These are phyloP conservation scores for Cladophialophora yegresii DNA, from an alignment of 2,329 filamentous ascomycete species.

Conservation along the genomic window DNA sequence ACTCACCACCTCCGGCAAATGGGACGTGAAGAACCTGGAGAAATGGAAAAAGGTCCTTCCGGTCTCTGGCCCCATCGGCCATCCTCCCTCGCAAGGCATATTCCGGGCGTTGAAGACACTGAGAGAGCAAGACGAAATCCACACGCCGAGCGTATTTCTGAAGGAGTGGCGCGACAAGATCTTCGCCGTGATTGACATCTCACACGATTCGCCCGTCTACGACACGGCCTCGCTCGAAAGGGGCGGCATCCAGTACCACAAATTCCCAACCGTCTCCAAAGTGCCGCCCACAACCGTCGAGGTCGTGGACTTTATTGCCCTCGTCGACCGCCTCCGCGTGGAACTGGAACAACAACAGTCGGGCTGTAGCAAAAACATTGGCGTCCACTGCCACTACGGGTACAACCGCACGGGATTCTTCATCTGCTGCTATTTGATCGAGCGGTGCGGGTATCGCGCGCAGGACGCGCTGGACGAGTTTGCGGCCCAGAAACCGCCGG, in stretches of 20 bases:
- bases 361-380: slow-evolving; percentile 56
- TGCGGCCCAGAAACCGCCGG: slow-evolving; percentile 69
- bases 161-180: slow-evolving; percentile 66
- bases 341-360: slow-evolving; percentile 42
- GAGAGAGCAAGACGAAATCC: slow-evolving; percentile 79
- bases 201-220: slow-evolving; percentile 86
- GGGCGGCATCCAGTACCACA: slow-evolving; percentile 71
- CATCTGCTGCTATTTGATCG: slow-evolving; percentile 86
- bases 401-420: slow-evolving; percentile 95
- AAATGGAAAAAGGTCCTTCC: slow-evolving; percentile 84
- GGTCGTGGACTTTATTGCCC: slow-evolving; percentile 59
- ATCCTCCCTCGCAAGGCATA: slow-evolving; percentile 49
- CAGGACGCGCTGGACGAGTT: slow-evolving; percentile 80
- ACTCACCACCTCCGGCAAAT: slow-evolving; percentile 86
- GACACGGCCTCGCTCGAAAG: slow-evolving; percentile 70
- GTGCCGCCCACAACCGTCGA: slow-evolving; percentile 71
- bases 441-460: slow-evolving; percentile 70
- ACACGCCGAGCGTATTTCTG: slow-evolving; percentile 74
- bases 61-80: slow-evolving; percentile 73
- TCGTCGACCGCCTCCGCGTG: slow-evolving; percentile 61
- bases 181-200: slow-evolving; percentile 83
- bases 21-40: slow-evolving; percentile 93
- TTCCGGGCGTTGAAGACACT: slow-evolving; percentile 94
- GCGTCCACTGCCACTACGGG: slow-evolving; percentile 92
- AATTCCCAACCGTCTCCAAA: slow-evolving; percentile 90